These are phyloP conservation scores for Auricularia sp. DNA, from an alignment of 768 basidiomycete genomes.

Conservation along the genomic window DNA sequence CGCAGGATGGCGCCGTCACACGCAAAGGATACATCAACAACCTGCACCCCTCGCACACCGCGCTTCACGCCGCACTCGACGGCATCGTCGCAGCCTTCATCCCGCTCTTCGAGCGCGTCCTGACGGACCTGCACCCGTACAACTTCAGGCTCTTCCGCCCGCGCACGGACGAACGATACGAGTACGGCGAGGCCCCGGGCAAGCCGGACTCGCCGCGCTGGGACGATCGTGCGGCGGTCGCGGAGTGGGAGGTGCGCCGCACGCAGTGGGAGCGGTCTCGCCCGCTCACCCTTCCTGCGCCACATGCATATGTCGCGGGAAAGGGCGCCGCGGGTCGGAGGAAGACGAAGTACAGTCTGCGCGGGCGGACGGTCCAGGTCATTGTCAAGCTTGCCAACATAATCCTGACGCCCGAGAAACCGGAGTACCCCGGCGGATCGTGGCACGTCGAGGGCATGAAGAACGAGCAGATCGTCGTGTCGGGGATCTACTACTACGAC, in stretches of 20 bases:
- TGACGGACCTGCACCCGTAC: conserved; percentile 38
- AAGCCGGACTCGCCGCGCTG: conserved; percentile 34
- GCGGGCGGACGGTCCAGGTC: conserved; percentile 27
- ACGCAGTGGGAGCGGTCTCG: conserved; percentile 29
- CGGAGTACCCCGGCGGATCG: conserved; percentile 23
- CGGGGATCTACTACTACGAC: conserved; percentile 31
- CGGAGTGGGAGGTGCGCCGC: no score
- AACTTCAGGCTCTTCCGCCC: no score
- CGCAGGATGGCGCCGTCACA: conserved; percentile 18
- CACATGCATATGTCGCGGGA: conserved; percentile 28
- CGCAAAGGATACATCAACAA: conserved; percentile 47
- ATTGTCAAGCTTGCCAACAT: conserved; percentile 33
- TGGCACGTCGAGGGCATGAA: conserved; percentile 48
- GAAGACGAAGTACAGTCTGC: conserved; percentile 27
- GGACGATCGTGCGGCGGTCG: conserved; percentile 17
- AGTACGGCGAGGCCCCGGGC: conserved; percentile 27
- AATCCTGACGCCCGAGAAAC: conserved; percentile 27
- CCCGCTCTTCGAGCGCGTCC: conserved; percentile 41
- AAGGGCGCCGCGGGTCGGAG: conserved; percentile 34
- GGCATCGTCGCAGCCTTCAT: conserved; percentile 26
- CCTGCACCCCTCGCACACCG: conserved; percentile 26
- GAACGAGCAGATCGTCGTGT: conserved; percentile 41
- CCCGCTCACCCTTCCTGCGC: conserved; percentile 37
- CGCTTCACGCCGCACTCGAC: conserved; percentile 25
- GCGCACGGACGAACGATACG: no score